A percentile compares a stretch with the other conserved stretches of the same genome.
Conservation (phyloP, 225 moss, liverwort and hornwort genomes). For the Bryoerythrophyllum caledonicum region DNA sequence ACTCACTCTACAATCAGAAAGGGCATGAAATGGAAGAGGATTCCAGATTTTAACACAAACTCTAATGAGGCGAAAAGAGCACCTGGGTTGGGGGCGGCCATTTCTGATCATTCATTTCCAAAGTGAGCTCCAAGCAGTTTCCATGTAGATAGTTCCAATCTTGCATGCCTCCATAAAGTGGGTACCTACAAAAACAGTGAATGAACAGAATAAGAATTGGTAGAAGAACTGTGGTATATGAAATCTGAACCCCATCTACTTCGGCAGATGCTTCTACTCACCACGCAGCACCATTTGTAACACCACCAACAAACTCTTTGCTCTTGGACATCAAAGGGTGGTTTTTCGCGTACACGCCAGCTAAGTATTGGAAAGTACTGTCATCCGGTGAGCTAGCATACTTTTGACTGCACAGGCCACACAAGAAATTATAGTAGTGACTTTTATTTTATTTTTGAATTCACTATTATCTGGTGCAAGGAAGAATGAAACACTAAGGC, state of each 20-base stretch:
- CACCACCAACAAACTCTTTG: constrained; percentile 68
- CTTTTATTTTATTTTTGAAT: neutral
- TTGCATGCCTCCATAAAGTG: constrained; percentile 94
- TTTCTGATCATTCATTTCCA: constrained; percentile 80
- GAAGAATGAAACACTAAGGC: constrained; percentile 4
- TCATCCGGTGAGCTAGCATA: constrained; percentile 82
- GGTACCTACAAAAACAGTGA: constrained; percentile 56
- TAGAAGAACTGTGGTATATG: neutral
- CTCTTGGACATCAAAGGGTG: constrained; percentile 67
- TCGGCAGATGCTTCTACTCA: constrained; percentile 25
- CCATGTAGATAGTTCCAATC: constrained; percentile 94
- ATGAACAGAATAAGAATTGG: neutral
- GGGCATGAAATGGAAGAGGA: neutral
- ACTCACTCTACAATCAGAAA: neutral
- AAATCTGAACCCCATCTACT: constrained; percentile 9
- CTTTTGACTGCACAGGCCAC: constrained; percentile 56
- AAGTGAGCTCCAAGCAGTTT: constrained; percentile 80
- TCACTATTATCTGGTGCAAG: neutral
- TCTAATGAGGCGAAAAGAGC: constrained; percentile 8
- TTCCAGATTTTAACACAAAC: constrained; percentile 2
- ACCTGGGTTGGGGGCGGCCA: constrained; percentile 75
- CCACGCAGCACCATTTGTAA: constrained; percentile 94
- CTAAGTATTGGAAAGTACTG: constrained; percentile 66
- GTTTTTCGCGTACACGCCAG: constrained; percentile 65
- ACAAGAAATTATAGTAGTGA: neutral